phyloP scores from a whole-genome alignment of 2,329 filamentous ascomycete genomes.

The Chaetomiaceae sp. region DNA sequence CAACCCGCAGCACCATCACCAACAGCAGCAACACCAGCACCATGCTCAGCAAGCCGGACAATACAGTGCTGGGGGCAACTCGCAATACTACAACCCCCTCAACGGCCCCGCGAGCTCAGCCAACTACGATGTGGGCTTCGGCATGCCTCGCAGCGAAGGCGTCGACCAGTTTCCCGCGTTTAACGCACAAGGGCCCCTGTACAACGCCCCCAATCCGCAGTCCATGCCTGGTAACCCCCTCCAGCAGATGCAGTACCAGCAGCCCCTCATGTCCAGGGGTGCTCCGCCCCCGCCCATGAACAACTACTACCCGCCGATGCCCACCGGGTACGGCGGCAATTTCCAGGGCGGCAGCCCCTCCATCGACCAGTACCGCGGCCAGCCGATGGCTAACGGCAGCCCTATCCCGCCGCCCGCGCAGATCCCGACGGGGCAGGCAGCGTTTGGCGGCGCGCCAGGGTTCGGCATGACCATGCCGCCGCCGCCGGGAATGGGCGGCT shows the following conservation, averaged over 20 bases:
- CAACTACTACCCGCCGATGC: constrained; percentile 54
- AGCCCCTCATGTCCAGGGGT: constrained; percentile 51
- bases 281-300: constrained; percentile 44
- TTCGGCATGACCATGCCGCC: constrained; percentile 40
- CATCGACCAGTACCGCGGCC: constrained; percentile 51
- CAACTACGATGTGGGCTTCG: constrained; percentile 50
- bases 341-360: constrained; percentile 45
- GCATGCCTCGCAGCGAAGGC: constrained; percentile 48
- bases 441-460: constrained; percentile 19
- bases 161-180: constrained; percentile 51
- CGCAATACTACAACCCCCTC: constrained; percentile 51
- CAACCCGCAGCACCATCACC: constrained; percentile 34
- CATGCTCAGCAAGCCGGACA: constrained; percentile 23
- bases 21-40: constrained; percentile 27
- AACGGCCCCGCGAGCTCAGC: constrained; percentile 37
- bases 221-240: constrained; percentile 46
- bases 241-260: constrained; percentile 56
- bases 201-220: constrained; percentile 41
- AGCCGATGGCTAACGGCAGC: constrained; percentile 46
- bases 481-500: constrained; percentile 12
- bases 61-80: constrained; percentile 26
- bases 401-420: constrained; percentile 45
- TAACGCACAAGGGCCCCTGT: constrained; percentile 49
- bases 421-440: constrained; percentile 32
- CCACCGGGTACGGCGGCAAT: constrained; percentile 47